Evolutionary conservation across 169 alveolate species (phyloP), one percentile per base, ranked within the genome.

Genomic region (Plasmodium cynomolgi): DNA sequence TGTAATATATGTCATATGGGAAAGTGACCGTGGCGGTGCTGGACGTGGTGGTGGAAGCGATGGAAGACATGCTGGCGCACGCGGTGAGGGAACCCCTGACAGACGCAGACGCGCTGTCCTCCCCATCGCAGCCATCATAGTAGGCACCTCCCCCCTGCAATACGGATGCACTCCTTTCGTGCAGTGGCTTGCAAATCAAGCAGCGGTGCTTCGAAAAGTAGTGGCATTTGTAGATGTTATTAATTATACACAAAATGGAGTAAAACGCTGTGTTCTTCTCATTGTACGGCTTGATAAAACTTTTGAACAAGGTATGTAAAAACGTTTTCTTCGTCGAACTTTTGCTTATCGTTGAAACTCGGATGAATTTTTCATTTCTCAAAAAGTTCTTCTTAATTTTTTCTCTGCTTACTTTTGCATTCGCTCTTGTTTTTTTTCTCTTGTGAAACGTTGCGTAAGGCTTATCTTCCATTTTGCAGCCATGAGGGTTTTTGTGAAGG

Each of bases 251-350:
- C 47, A 88, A 20, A 62, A 88, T 88, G 31, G 94, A 77, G 58
- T 88, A 88, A 80, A 88, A 88, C 20, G 83, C 91, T 8, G 94
- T 88, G 47, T 68, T 88, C 74, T 62, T 88, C 26, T 88, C 94
- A 88, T 88, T 88, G 74, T 81, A 88, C 13, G 94, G 94, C 50
- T 88, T 88, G 50, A 88, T 54, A 88, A 88, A 88, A 26, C 94
- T 73, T 88, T 88, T 88, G 82, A 88, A 88, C 82, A 88, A 80
- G 17, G 94, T 88, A 47, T 88, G 79, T 74, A 88, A 54, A 80
- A 88, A 81, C 33, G 94, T 88, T 88, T 88, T 88, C 41, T 80
- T 88, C 68, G 62, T 73, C 9, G 74, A 62, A 50, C 83, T 88
- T 80, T 80, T 88, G 72, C 82, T 88, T 68, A 58, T 79, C 50